phyloP scores from a whole-genome alignment of 2,329 filamentous ascomycete species.

The Phyllosticta citribraziliensis region DNA sequence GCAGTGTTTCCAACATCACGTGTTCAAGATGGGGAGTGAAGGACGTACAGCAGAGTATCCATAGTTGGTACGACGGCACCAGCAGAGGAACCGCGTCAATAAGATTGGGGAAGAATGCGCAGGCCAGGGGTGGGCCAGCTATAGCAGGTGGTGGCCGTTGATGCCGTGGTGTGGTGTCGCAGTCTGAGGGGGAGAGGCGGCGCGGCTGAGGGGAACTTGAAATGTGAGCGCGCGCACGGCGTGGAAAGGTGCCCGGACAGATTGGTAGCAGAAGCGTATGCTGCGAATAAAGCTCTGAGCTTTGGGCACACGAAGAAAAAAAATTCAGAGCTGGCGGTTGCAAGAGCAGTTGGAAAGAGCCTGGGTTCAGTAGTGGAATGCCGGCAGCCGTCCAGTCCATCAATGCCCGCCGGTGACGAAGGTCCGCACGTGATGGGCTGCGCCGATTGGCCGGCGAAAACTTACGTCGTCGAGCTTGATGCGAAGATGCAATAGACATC shows the following conservation, averaged over 20 bases:
- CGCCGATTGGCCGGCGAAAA: conserved; percentile 2
- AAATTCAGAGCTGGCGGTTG: not conserved
- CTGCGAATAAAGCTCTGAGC: too few relatives aligned
- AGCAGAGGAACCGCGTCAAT: not conserved
- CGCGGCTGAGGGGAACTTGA: not conserved
- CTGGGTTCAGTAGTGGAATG: not conserved
- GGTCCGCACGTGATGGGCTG: not conserved
- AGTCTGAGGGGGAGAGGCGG: not conserved
- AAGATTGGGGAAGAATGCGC: not conserved
- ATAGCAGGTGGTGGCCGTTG: not conserved
- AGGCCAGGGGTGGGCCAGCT: not conserved
- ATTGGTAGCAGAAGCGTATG: too few relatives aligned
- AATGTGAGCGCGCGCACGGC: too few relatives aligned
- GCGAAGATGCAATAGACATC: conserved; percentile 8
- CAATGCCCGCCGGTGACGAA: not conserved
- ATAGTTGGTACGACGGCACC: conserved; percentile 27
- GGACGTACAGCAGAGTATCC: conserved; percentile 54
- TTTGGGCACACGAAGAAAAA: not conserved
- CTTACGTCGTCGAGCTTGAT: conserved; percentile 8
- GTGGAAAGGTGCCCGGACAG: too few relatives aligned
- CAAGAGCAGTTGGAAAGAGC: not conserved
- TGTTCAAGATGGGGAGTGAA: not conserved
- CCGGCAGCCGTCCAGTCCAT: not conserved
- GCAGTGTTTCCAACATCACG: conserved; percentile 1
- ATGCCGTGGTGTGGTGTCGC: not conserved